These are phyloP conservation scores for Sarocladium oryzae DNA, from an alignment of 2,329 filamentous ascomycete species.

Conservation along the genomic window DNA sequence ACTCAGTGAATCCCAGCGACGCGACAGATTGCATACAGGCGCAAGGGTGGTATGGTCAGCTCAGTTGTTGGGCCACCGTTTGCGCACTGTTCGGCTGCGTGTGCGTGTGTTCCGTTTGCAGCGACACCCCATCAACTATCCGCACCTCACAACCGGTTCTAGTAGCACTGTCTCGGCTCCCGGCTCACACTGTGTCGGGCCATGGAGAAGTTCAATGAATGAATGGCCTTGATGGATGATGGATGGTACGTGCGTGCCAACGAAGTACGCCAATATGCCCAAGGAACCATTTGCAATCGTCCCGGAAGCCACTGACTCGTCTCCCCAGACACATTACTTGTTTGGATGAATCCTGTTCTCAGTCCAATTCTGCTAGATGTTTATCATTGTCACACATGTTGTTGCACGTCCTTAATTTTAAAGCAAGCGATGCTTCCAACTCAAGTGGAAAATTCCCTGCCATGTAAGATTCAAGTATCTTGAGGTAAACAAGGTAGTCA, in stretches of 20 bases:
- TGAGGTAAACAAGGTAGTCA: no score
- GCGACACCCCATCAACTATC: background rate
- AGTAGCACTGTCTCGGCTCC: background rate
- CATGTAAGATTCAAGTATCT: no score
- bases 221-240: no score
- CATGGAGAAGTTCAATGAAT: no score
- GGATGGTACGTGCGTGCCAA: background rate
- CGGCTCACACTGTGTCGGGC: background rate
- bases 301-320: background rate
- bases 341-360: background rate
- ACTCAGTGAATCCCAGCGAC: slow-evolving; percentile 1
- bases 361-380: no score
- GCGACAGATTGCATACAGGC: background rate
- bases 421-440: no score
- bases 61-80: slow-evolving; percentile 5
- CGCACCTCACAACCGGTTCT: background rate
- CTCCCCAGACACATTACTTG: background rate
- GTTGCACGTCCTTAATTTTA: no score
- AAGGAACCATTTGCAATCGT: background rate
- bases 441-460: no score
- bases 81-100: slow-evolving; percentile 3
- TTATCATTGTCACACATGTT: no score
- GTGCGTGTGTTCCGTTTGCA: background rate
- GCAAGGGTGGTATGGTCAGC: background rate
- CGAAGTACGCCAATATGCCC: background rate